Evolutionary conservation across 805 yeast genomes (phyloP).

Genomic region (Cyberlindnera mycetangii): DNA sequence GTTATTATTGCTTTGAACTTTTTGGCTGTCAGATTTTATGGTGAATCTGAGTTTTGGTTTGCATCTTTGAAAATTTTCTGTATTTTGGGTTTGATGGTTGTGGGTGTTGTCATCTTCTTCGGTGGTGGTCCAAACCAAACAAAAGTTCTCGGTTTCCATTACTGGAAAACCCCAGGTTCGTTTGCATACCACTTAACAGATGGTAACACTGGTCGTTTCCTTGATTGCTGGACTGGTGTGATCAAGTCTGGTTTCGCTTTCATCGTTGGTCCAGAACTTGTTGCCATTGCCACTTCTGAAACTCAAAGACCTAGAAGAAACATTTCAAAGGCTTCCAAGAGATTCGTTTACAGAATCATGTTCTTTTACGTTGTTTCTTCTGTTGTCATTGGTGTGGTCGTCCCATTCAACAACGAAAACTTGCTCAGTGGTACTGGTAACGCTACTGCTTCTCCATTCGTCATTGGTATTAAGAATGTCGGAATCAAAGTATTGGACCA

Average conservation of each 20-base stretch:
- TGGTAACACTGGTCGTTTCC: conserved; percentile 60
- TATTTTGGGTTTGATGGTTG: conserved; percentile 57
- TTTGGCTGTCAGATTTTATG: conserved; percentile 57
- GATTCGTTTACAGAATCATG: conserved; percentile 53
- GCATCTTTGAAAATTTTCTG: conserved; percentile 55
- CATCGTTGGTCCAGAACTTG: conserved; percentile 61
- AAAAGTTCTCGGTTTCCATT: conserved; percentile 63
- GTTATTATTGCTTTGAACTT: conserved; percentile 46
- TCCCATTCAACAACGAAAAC: conserved; percentile 56
- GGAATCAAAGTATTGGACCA: conserved; percentile 67
- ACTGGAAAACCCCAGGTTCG: conserved; percentile 61
- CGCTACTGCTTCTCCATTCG: conserved; percentile 74
- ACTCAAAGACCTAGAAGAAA: conserved; percentile 55
- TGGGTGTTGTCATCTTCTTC: conserved; percentile 55
- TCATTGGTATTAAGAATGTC: conserved; percentile 72
- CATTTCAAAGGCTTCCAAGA: conserved; percentile 56
- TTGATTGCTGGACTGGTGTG: conserved; percentile 61
- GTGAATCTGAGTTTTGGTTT: conserved; percentile 66
- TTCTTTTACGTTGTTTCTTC: conserved; percentile 65
- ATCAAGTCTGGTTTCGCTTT: conserved; percentile 66
- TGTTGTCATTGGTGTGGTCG: conserved; percentile 63
- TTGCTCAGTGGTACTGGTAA: conserved; percentile 53
- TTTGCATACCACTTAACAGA: conserved; percentile 44
- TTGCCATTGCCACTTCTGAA: conserved; percentile 58
- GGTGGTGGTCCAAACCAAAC: conserved; percentile 59